A percentile compares a stretch with the other conserved stretches of the same genome.
These are phyloP conservation scores for Edaphochlamys debaryana DNA, from an alignment of 139 green algal genomes.

Conservation along the genomic window DNA sequence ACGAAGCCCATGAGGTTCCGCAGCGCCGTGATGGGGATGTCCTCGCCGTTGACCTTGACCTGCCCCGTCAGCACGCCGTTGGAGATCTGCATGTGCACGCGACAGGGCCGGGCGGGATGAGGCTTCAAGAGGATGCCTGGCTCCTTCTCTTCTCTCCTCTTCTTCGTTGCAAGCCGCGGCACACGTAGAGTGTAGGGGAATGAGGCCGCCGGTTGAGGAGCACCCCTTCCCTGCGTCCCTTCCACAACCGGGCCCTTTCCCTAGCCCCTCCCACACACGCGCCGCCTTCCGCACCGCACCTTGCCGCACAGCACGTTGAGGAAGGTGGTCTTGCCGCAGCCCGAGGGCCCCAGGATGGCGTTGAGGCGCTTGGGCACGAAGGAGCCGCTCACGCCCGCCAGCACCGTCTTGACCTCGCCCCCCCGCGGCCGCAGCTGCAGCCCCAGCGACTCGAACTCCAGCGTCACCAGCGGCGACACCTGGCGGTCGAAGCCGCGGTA, in stretches of 20 bases:
- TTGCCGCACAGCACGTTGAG: slow-evolving; percentile 59
- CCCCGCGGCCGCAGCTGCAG: slow-evolving; percentile 2
- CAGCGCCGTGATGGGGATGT: slow-evolving; percentile 35
- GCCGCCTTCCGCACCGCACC: too few relatives aligned
- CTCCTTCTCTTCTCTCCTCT: too few relatives aligned
- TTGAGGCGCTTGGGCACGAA: slow-evolving; percentile 47
- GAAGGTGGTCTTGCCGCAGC: slow-evolving; percentile 65
- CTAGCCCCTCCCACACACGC: too few relatives aligned
- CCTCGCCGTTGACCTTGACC: slow-evolving; percentile 40
- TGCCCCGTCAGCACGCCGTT: slow-evolving; percentile 16
- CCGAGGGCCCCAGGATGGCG: slow-evolving; percentile 55
- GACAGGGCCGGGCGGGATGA: too few relatives aligned
- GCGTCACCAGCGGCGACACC: slow-evolving; percentile 24
- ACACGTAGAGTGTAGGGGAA: too few relatives aligned
- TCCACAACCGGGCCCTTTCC: too few relatives aligned
- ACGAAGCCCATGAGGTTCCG: slow-evolving; percentile 77
- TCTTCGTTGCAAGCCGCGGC: too few relatives aligned
- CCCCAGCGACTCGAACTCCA: slow-evolving; percentile 46
- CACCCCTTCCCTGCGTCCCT: too few relatives aligned
- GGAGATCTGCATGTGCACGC: slow-evolving; percentile 17
- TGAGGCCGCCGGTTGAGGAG: too few relatives aligned
- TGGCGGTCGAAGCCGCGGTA: slow-evolving; percentile 43
- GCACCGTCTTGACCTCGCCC: slow-evolving; percentile 5
- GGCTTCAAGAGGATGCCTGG: too few relatives aligned
- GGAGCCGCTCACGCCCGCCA: slow-evolving; percentile 30